These are phyloP conservation scores for Smittium culicis DNA, from an alignment of 371 early-diverging fungal species.

Conservation along the genomic window DNA sequence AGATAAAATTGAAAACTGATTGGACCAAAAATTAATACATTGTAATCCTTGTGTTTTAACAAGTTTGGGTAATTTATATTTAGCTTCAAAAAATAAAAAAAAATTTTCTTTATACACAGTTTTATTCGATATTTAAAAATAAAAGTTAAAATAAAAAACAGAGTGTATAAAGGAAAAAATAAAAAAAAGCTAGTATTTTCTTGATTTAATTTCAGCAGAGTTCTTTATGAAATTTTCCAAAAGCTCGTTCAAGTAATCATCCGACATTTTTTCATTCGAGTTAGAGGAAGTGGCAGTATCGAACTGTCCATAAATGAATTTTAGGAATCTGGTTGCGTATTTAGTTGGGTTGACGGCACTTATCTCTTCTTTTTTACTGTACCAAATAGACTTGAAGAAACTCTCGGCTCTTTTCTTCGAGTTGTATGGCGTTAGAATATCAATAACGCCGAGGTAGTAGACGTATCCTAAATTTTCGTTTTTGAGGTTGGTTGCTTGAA, in stretches of 20 bases:
- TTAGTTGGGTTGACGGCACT: slow-evolving; percentile 72
- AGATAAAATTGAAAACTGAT: too few species aligned
- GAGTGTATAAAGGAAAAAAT: too few species aligned
- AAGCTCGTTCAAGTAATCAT: not conserved
- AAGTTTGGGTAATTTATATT: too few species aligned
- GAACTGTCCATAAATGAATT: slow-evolving; percentile 50
- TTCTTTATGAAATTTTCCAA: not conserved
- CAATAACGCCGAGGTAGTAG: slow-evolving; percentile 89
- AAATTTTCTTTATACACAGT: too few species aligned
- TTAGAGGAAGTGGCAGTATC: not conserved
- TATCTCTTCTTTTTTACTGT: slow-evolving; percentile 55
- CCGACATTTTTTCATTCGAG: not conserved
- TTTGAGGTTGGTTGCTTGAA: slow-evolving; percentile 53
- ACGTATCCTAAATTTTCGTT: slow-evolving; percentile 49
- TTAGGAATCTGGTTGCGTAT: slow-evolving; percentile 73
- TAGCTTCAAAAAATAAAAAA: too few species aligned
- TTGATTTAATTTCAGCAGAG: slow-evolving; percentile 4
- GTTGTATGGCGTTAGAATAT: slow-evolving; percentile 88
- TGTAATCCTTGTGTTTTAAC: too few species aligned
- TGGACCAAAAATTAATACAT: too few species aligned
- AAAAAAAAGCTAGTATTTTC: too few species aligned
- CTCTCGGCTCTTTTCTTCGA: slow-evolving; percentile 70
- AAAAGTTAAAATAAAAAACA: too few species aligned
- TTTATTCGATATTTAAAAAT: too few species aligned
- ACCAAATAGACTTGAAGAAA: slow-evolving; percentile 60